Evolutionary conservation across 441 rosid species (phyloP).

Genomic region (Euphorbia corollata): DNA sequence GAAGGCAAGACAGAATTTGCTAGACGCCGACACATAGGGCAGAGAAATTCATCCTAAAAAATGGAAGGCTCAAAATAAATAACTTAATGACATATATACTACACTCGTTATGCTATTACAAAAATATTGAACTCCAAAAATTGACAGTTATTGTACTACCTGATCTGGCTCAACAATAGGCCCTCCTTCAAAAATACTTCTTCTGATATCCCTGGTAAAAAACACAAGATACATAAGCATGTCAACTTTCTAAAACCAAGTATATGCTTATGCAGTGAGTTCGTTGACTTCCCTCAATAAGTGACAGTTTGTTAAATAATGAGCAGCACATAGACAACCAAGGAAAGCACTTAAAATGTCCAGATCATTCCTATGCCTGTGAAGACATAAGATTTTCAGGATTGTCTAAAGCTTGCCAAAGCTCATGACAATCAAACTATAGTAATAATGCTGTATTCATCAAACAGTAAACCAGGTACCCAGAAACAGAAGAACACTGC

Average conservation of each 20-base stretch:
- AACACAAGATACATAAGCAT: not conserved
- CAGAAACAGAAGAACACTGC: not conserved
- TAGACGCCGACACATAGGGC: slow-evolving; percentile 91
- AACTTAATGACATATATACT: not conserved
- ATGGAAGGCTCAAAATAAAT: slow-evolving; percentile 17
- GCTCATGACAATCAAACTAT: not conserved
- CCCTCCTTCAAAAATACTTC: slow-evolving; percentile 83
- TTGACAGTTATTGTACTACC: slow-evolving; percentile 34
- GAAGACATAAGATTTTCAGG: not conserved
- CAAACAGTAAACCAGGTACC: not conserved
- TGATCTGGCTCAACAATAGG: slow-evolving; percentile 73
- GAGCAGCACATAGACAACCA: not conserved
- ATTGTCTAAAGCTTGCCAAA: not conserved
- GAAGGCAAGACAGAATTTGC: slow-evolving; percentile 84
- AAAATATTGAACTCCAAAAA: slow-evolving; percentile 8
- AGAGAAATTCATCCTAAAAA: slow-evolving; percentile 89
- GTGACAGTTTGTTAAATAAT: not conserved
- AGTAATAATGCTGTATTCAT: not conserved
- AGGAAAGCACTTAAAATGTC: not conserved
- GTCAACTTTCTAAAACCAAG: slow-evolving; percentile 13
- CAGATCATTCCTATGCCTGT: not conserved
- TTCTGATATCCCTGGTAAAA: slow-evolving; percentile 52
- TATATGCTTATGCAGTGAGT: not conserved
- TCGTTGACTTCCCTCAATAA: not conserved
- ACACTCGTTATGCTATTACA: slow-evolving; percentile 8